phyloP scores from a whole-genome alignment of 441 rosid genomes.

The Corymbia calophylla region DNA sequence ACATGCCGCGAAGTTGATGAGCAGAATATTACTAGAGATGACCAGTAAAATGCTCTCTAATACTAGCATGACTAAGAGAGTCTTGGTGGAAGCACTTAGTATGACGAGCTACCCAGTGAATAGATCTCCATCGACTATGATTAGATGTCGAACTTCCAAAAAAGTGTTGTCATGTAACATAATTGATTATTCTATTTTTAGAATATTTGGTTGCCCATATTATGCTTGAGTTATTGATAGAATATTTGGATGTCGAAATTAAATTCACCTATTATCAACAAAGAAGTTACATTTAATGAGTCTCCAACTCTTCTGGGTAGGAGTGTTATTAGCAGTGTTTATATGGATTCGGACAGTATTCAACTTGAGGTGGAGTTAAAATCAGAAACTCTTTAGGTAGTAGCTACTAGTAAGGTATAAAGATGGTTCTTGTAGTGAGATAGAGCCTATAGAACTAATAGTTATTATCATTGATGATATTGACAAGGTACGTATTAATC shows the following conservation, averaged over 20 bases:
- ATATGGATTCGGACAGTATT: background rate
- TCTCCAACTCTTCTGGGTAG: background rate
- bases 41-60: background rate
- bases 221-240: background rate
- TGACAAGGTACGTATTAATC: background rate
- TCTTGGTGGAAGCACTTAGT: background rate
- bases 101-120: background rate
- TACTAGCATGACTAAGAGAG: background rate
- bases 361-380: background rate
- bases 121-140: background rate
- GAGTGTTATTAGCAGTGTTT: background rate
- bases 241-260: background rate
- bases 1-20: background rate
- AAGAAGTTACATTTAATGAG: background rate
- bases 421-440: background rate
- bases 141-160: background rate
- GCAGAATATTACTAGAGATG: background rate
- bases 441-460: background rate
- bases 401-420: background rate
- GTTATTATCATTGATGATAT: background rate
- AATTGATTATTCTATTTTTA: background rate
- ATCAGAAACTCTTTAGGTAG: background rate
- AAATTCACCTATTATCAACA: background rate
- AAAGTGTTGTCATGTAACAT: background rate
- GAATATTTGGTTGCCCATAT: background rate